These are phyloP conservation scores for Ceratocystis cubensis DNA, from an alignment of 2,329 filamentous ascomycete genomes.

Conservation along the genomic window DNA sequence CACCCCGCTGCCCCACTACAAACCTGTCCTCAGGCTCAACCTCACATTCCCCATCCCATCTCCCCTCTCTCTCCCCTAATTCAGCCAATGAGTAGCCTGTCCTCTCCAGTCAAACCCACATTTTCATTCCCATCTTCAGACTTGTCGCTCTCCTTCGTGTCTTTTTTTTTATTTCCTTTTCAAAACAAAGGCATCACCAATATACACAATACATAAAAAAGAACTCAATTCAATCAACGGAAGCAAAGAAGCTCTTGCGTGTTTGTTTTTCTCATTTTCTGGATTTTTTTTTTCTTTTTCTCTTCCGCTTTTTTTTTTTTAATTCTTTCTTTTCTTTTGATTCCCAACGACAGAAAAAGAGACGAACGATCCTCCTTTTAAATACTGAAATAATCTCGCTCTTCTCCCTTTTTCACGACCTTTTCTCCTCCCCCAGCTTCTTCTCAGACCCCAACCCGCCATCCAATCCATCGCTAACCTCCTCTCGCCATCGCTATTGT, in stretches of 20 bases:
- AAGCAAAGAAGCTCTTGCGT: not conserved
- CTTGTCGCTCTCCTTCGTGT: not conserved
- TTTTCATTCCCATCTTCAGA: not conserved
- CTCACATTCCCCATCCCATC: not conserved
- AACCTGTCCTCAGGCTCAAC: not conserved
- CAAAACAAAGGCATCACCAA: conserved; percentile 7
- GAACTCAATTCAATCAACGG: conserved; percentile 6
- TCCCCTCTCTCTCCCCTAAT: not conserved
- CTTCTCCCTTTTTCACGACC: not conserved
- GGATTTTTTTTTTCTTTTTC: conserved; percentile 1
- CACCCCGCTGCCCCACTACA: not conserved
- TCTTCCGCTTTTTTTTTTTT: not conserved
- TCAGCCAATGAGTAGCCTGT: not conserved
- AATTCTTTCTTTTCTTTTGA: not conserved
- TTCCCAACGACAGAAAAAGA: not conserved
- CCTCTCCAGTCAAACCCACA: not conserved
- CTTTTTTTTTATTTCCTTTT: not conserved
- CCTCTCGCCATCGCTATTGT: conserved; percentile 21
- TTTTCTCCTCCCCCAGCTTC: not conserved
- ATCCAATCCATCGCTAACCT: conserved; percentile 14
- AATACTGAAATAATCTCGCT: conserved; percentile 1
- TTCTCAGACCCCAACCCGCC: conserved; percentile 20
- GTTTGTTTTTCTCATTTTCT: not conserved
- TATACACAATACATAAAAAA: not conserved
- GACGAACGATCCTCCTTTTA: not conserved